Percentiles rank a stretch among this genome's conserved stretches.
These are phyloP conservation scores for Elongisporangium senticosum DNA, from an alignment of 352 stramenopile genomes.

Conservation along the genomic window DNA sequence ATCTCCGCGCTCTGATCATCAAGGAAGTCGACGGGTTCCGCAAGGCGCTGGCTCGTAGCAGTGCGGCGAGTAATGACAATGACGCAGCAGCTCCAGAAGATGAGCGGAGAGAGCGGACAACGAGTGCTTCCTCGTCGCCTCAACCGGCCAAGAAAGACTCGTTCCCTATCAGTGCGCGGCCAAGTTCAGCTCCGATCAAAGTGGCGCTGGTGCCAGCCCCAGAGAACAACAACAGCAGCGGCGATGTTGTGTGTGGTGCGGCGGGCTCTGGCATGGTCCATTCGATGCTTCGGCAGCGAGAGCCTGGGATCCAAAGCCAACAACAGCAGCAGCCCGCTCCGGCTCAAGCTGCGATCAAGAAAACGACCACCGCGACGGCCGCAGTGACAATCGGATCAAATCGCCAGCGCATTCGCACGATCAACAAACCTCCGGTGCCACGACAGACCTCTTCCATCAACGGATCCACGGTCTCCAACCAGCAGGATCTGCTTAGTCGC, in stretches of 20 bases:
- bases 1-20: slow-evolving; percentile 62
- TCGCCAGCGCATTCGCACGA: slow-evolving; percentile 35
- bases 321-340: not conserved
- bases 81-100: slow-evolving; percentile 5
- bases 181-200: not conserved
- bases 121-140: slow-evolving; percentile 5
- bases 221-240: slow-evolving; percentile 3
- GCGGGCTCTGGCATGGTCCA: slow-evolving; percentile 44
- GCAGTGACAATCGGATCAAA: slow-evolving; percentile 41
- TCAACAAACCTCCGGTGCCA: slow-evolving; percentile 54
- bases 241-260: slow-evolving; percentile 3
- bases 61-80: not conserved
- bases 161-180: not conserved
- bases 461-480: slow-evolving; percentile 9
- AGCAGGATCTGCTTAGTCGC: slow-evolving; percentile 8
- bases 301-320: slow-evolving; percentile 10
- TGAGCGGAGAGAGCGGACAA: slow-evolving; percentile 1
- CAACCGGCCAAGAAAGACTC: slow-evolving; percentile 4
- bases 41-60: slow-evolving; percentile 16
- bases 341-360: not conserved
- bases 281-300: slow-evolving; percentile 23
- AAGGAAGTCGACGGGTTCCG: slow-evolving; percentile 62
- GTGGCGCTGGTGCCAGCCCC: not conserved
- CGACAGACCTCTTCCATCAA: slow-evolving; percentile 15
- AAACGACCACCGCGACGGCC: not conserved